Percentiles rank a stretch among this genome's conserved stretches.
Evolutionary conservation across 768 basidiomycete species (phyloP).

Genomic region (Lyophyllum semitale): DNA sequence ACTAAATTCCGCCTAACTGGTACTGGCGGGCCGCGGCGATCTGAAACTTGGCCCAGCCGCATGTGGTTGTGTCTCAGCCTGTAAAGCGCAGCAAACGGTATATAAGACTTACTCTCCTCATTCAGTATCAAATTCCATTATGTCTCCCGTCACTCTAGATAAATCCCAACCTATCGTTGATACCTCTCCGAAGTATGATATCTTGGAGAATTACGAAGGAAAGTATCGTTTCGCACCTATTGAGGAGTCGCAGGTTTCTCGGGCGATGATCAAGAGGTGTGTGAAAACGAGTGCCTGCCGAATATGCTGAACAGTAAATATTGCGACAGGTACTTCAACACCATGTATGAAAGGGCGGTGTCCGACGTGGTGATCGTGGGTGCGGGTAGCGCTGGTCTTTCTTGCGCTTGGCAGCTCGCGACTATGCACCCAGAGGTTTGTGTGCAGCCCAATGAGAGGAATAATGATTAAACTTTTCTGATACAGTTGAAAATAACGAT

Average conservation of each 20-base stretch:
- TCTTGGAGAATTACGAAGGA: conserved; percentile 60
- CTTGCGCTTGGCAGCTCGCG: conserved; percentile 74
- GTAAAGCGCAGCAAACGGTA: background rate
- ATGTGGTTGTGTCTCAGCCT: too few relatives aligned
- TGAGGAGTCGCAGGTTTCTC: conserved; percentile 72
- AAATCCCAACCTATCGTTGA: conserved; percentile 2
- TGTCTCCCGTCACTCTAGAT: conserved; percentile 10
- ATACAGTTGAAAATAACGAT: conserved; percentile 55
- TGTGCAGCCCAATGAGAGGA: background rate
- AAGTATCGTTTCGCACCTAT: conserved; percentile 72
- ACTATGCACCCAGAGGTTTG: conserved; percentile 64
- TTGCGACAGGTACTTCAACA: conserved; percentile 62
- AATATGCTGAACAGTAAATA: background rate
- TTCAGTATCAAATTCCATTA: background rate
- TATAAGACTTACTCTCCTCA: conserved; percentile 2
- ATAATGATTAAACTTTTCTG: background rate
- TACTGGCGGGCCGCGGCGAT: too few relatives aligned
- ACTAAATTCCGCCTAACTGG: too few relatives aligned
- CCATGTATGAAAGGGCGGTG: conserved; percentile 72
- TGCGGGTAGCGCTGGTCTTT: conserved; percentile 68
- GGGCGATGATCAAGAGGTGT: conserved; percentile 78
- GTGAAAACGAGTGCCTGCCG: background rate
- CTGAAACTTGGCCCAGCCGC: too few relatives aligned
- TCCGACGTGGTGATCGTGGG: conserved; percentile 81
- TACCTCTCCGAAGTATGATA: conserved; percentile 31